Conservation (phyloP, 768 basidiomycete species). For the Daedaleopsis nitida region DNA sequence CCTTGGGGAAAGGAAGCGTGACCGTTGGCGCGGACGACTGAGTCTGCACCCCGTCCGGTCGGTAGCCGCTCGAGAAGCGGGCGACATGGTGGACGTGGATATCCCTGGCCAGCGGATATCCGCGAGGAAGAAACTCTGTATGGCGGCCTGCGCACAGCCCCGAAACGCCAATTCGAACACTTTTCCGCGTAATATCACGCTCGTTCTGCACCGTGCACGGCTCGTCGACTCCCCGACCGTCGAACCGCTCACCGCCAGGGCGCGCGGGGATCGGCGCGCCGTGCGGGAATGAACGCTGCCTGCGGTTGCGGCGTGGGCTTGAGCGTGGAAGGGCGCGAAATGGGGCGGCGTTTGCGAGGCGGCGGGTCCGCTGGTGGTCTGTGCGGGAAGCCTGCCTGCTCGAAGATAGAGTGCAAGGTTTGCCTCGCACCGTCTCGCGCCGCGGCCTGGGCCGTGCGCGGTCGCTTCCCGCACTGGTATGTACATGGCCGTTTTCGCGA, state of each 20-base stretch:
- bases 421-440: conserved; percentile 1
- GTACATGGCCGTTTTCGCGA: neutral
- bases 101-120: no score
- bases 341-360: neutral
- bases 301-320: no score
- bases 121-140: neutral
- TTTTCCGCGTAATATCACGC: neutral
- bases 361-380: neutral
- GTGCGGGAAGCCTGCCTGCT: neutral
- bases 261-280: no score
- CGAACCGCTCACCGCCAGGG: no score
- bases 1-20: neutral
- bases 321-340: neutral
- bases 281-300: neutral
- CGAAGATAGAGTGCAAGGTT: conserved; percentile 19
- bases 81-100: neutral
- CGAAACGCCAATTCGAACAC: neutral
- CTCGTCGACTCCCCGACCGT: no score
- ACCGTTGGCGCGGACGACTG: no score
- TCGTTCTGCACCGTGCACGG: neutral
- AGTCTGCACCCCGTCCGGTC: no score
- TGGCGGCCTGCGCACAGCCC: neutral
- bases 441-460: conserved; percentile 1
- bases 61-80: neutral
- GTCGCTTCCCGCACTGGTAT: neutral